Evolutionary conservation across 768 basidiomycete species (phyloP), one percentile per base, ranked within the genome.

Genomic region (Leccinellum rugosiceps): DNA sequence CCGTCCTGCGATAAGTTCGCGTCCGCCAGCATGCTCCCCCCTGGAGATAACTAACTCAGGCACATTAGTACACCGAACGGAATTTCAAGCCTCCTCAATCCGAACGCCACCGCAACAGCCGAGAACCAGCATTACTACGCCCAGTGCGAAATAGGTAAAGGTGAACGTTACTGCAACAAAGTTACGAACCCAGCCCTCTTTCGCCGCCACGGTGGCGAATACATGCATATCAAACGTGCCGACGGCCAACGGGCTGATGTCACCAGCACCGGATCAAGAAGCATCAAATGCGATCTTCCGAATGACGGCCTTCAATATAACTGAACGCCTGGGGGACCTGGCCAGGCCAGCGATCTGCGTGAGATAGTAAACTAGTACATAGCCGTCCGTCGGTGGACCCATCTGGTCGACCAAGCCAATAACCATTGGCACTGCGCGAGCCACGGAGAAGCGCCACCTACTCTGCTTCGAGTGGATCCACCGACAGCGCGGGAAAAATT

Each of bases 401-500:
- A 4, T 11, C 38, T 19, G 38, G n/a, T 2, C 19, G n/a, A 41
- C 11, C 38, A 41, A 41, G 38, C 19, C 38, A 19, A 41, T n/a
- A 15, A 35, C 34, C n/a, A 41, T 19, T 41, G n/a, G 10, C 38
- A 51, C 14, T 35, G 4, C 23, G 26, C 13, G 35, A 11, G 26
- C 23, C 51, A 41, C 35, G 35, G 25, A 52, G 35, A 35, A 52
- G 25, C 15, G 30, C 46, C 28, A 11, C 55, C 11, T 13, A 43
- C 23, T 25, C 23, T 23, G 3, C 28, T 23, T 60, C 13, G n/a
- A 23, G 13, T 9, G 21, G 55, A 60, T 57, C 35, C 55, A 43
- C 52, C 48, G 14, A 51, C 48, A 30, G 63, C 45, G 35, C 50
- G 25, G 48, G 14, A 54, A 53, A 30, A 26, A 26, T 35, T 15